Evolutionary conservation across 225 moss, liverwort and hornwort species (phyloP).

Genomic region (Physcomitrellopsis africana): DNA sequence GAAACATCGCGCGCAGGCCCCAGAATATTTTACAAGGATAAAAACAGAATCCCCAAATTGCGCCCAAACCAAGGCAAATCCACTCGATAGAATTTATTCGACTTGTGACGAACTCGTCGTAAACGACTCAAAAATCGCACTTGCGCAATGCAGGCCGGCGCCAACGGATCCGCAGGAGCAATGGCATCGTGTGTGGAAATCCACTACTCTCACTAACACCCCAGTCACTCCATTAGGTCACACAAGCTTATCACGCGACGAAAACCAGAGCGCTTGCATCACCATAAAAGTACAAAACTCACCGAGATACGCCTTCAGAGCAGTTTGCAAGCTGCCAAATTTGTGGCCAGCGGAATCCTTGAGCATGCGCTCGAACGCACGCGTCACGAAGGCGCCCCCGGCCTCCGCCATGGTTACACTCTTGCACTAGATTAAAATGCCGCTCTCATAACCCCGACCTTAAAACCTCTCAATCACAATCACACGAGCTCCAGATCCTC

Average conservation of each 20-base stretch:
- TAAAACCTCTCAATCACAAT: not conserved
- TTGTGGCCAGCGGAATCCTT: constrained; percentile 94
- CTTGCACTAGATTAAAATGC: constrained; percentile 35
- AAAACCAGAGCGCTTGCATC: constrained; percentile 17
- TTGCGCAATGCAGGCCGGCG: constrained; percentile 44
- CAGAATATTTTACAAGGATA: constrained; percentile 5
- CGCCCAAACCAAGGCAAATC: not conserved
- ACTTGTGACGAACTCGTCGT: not conserved
- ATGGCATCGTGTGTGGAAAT: constrained; percentile 14
- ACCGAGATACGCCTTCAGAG: constrained; percentile 95
- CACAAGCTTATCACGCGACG: not conserved
- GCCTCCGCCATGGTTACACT: constrained; percentile 92
- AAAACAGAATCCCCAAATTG: constrained; percentile 14
- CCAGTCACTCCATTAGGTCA: constrained; percentile 11
- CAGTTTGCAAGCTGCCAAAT: constrained; percentile 75
- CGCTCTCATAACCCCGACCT: constrained; percentile 43
- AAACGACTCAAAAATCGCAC: constrained; percentile 13
- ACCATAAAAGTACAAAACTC: constrained; percentile 9
- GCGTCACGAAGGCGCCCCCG: constrained; percentile 97
- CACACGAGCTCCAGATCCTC: constrained; percentile 14
- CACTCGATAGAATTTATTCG: constrained; percentile 1
- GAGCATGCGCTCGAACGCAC: constrained; percentile 99
- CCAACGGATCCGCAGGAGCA: constrained; percentile 35
- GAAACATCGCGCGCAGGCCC: not conserved
- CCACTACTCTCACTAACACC: constrained; percentile 15